A percentile compares a stretch with the other conserved stretches of the same genome.
phyloP scores from a whole-genome alignment of 116 monocot genomes.

The Posidonia oceanica region DNA sequence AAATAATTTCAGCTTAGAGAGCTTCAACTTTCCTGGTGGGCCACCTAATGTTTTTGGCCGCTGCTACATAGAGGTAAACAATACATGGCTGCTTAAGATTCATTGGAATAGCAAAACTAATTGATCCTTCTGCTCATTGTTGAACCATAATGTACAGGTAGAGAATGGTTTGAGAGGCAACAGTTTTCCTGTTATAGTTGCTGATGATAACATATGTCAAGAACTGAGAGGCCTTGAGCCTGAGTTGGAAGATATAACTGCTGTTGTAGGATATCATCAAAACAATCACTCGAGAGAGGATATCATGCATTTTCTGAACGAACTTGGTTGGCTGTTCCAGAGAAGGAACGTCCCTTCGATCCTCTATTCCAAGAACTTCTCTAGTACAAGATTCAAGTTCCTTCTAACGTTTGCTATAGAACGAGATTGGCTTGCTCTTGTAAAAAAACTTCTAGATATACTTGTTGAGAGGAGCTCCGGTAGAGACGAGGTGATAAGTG shows the following conservation, averaged over 20 bases:
- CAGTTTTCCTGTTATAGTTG: constrained; percentile 83
- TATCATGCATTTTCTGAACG: constrained; percentile 70
- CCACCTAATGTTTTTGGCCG: constrained; percentile 48
- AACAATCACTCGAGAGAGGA: constrained; percentile 39
- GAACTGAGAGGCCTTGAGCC: constrained; percentile 72
- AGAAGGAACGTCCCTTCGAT: constrained; percentile 14
- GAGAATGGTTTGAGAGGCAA: constrained; percentile 96
- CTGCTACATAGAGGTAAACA: constrained; percentile 75
- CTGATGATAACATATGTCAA: constrained; percentile 57
- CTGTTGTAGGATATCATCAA: constrained; percentile 22
- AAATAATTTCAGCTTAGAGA: constrained; percentile 62
- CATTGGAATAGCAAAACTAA: no score
- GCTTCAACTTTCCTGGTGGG: constrained; percentile 55
- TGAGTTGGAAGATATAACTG: constrained; percentile 36
- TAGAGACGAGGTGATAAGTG: constrained; percentile 19
- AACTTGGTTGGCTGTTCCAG: constrained; percentile 96
- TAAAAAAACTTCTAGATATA: constrained; percentile 48
- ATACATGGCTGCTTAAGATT: background rate
- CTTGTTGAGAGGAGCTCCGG: constrained; percentile 31
- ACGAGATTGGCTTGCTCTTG: constrained; percentile 47
- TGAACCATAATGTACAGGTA: constrained; percentile 29
- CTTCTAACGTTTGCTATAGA: constrained; percentile 71
- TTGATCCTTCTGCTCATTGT: background rate
- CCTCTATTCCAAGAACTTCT: constrained; percentile 27
- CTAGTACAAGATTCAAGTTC: constrained; percentile 52